A percentile compares a stretch with the other conserved stretches of the same genome.
Evolutionary conservation across 768 basidiomycete species (phyloP).

Genomic region (Thelephora ganbajun): DNA sequence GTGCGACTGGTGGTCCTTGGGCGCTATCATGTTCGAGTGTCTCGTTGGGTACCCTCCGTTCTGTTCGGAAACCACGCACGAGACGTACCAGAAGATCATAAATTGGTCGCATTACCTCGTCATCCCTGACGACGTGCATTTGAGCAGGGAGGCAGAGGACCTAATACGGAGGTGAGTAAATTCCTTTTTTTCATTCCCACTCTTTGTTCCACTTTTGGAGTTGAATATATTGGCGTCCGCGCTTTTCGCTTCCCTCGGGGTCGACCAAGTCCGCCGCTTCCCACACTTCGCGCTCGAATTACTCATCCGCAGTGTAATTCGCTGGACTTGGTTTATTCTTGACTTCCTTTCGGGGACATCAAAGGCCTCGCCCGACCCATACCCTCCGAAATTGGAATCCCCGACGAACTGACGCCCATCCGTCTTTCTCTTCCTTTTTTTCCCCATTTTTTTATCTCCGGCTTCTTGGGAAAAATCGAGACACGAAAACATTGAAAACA

Average conservation of each 20-base stretch:
- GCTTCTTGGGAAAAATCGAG: neutral
- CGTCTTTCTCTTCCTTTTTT: neutral
- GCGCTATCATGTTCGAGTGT: constrained; percentile 97
- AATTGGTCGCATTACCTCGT: constrained; percentile 79
- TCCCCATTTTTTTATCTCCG: neutral
- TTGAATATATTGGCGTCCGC: neutral
- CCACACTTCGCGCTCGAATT: no score
- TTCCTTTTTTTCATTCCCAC: neutral
- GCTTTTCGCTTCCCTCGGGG: no score
- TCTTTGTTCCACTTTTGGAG: neutral
- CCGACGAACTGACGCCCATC: neutral
- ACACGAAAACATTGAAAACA: neutral
- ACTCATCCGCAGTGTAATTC: no score
- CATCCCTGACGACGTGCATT: constrained; percentile 90
- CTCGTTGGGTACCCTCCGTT: constrained; percentile 95
- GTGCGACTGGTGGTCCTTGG: constrained; percentile 99
- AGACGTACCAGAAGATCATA: constrained; percentile 96
- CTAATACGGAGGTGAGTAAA: constrained; percentile 58
- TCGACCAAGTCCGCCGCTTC: no score
- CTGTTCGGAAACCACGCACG: constrained; percentile 92
- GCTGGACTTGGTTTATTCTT: no score
- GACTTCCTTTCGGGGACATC: no score
- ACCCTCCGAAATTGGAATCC: neutral
- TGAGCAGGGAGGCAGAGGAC: constrained; percentile 86
- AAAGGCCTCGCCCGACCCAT: neutral